These are phyloP conservation scores for Cutaneotrichosporon sp. DNA, from an alignment of 1,284 basidiomycete species.

Conservation along the genomic window DNA sequence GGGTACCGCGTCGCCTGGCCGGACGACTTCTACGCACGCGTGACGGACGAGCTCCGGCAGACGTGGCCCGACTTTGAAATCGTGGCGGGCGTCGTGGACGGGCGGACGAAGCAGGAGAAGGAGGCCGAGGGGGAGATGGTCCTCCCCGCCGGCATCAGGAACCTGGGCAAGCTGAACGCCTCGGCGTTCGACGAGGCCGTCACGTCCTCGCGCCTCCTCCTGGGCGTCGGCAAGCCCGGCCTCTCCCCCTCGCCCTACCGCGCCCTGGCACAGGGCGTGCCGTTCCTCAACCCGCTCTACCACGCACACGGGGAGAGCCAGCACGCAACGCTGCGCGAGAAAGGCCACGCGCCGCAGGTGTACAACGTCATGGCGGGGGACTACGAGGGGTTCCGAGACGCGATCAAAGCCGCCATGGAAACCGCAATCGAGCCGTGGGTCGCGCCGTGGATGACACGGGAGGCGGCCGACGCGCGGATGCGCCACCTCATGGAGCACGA, in stretches of 20 bases:
- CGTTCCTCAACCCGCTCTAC: constrained; percentile 12
- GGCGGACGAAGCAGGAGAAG: constrained; percentile 7
- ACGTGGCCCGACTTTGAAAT: constrained; percentile 32
- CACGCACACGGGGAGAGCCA: too few species aligned
- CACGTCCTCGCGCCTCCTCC: constrained; percentile 18
- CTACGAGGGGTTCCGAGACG: constrained; percentile 25
- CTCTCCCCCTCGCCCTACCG: constrained; percentile 26
- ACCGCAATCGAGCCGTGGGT: constrained; percentile 25
- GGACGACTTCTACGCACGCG: constrained; percentile 20
- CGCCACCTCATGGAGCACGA: constrained; percentile 23
- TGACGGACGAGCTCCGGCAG: constrained; percentile 18
- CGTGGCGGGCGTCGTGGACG: constrained; percentile 23
- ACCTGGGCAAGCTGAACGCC: constrained; percentile 23
- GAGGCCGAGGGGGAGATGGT: constrained; percentile 4
- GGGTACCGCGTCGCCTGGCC: not conserved
- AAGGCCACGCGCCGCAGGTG: constrained; percentile 9
- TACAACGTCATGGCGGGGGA: constrained; percentile 30
- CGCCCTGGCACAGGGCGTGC: constrained; percentile 5
- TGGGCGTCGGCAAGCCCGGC: constrained; percentile 28
- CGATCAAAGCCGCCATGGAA: constrained; percentile 24
- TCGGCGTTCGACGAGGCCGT: constrained; percentile 18
- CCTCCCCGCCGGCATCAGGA: constrained; percentile 22
- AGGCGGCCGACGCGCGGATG: constrained; percentile 23
- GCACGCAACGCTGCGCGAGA: too few species aligned
- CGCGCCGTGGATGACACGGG: constrained; percentile 15